phyloP scores from a whole-genome alignment of 345 rosid species.

The Cardamine resedifolia region DNA sequence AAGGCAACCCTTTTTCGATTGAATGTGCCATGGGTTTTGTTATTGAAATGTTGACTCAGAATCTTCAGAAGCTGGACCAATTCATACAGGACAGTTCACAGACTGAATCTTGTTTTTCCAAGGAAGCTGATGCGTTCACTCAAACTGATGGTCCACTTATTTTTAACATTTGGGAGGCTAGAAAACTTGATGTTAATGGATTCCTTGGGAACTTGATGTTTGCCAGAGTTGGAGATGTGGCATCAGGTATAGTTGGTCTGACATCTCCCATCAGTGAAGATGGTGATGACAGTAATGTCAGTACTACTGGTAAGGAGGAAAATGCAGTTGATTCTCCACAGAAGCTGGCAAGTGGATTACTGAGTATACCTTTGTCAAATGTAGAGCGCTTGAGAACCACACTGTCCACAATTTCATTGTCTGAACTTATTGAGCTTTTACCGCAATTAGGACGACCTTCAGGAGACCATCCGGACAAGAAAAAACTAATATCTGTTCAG shows the following conservation, averaged over 20 bases:
- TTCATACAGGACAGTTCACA: constrained; percentile 43
- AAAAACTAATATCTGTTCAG: constrained; percentile 88
- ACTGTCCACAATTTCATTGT: constrained; percentile 68
- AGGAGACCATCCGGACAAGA: constrained; percentile 92
- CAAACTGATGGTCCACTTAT: constrained; percentile 53
- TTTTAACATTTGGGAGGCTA: constrained; percentile 72
- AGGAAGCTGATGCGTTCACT: constrained; percentile 28
- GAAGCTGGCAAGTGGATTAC: constrained; percentile 69
- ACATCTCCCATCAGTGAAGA: constrained; percentile 61
- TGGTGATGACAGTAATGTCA: constrained; percentile 50
- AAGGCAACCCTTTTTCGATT: constrained; percentile 44
- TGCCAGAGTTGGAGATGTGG: constrained; percentile 89
- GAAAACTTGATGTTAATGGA: constrained; percentile 71
- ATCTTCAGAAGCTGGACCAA: constrained; percentile 68
- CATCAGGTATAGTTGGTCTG: constrained; percentile 73
- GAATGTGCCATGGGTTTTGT: constrained; percentile 58
- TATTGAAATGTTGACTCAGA: constrained; percentile 57
- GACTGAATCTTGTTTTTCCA: constrained; percentile 33
- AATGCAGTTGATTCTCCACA: constrained; percentile 56
- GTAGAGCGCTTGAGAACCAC: constrained; percentile 91
- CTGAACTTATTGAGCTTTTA: constrained; percentile 86
- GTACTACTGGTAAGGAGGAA: constrained; percentile 53
- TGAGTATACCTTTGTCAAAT: constrained; percentile 85
- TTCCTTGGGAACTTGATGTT: constrained; percentile 81
- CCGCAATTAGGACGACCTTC: constrained; percentile 77